Evolutionary conservation across 257 asterid species (phyloP).

Genomic region (Cruciata laevipes): DNA sequence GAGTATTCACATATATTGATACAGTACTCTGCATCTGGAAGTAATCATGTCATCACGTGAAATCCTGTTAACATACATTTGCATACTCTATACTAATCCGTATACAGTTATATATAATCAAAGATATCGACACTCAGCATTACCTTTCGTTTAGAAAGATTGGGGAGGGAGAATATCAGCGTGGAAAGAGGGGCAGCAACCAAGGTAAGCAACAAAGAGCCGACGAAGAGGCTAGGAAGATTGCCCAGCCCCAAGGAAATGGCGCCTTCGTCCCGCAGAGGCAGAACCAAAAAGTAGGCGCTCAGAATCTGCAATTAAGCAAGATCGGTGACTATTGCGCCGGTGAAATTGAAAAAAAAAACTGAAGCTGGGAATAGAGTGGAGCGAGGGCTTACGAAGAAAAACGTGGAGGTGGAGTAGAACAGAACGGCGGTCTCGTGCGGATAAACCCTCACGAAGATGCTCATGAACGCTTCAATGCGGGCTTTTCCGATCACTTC

Average conservation of each 20-base stretch:
- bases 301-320: slow-evolving; percentile 64
- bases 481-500: slow-evolving; percentile 50
- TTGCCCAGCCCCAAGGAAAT: slow-evolving; percentile 77
- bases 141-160: slow-evolving; percentile 87
- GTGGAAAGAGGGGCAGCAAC: slow-evolving; percentile 92
- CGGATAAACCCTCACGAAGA: slow-evolving; percentile 73
- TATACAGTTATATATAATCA: no score
- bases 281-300: slow-evolving; percentile 94
- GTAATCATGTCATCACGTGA: no score
- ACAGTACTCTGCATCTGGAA: no score
- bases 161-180: slow-evolving; percentile 80
- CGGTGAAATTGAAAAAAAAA: background rate
- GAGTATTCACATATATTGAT: no score
- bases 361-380: background rate
- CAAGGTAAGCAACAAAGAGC: slow-evolving; percentile 82
- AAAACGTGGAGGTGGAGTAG: slow-evolving; percentile 69
- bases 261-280: slow-evolving; percentile 99
- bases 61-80: background rate
- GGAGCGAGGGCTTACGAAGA: slow-evolving; percentile 49
- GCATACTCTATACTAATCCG: background rate
- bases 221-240: slow-evolving; percentile 76
- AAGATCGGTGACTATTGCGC: background rate
- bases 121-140: background rate
- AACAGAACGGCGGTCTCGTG: slow-evolving; percentile 73
- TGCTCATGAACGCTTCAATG: slow-evolving; percentile 49